A percentile compares a stretch with the other conserved stretches of the same genome.
Evolutionary conservation across 495 filamentous ascomycete genomes (phyloP).

Genomic region (Stereocaulon alpinum): DNA sequence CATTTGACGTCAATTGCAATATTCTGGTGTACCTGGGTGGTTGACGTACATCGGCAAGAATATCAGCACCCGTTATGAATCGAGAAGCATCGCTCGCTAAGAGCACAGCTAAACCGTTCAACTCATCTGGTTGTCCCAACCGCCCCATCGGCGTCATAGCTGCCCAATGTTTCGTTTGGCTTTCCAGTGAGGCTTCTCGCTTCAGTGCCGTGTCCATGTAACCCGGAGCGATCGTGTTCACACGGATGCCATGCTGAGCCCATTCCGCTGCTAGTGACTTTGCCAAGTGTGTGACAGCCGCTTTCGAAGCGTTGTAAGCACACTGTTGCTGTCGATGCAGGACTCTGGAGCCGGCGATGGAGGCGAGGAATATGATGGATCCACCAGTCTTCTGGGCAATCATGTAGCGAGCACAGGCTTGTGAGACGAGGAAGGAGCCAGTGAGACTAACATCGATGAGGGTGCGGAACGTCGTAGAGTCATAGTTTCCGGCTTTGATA

Average conservation of each 20-base stretch:
- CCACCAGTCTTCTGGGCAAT: constrained; percentile 43
- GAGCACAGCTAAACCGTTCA: constrained; percentile 71
- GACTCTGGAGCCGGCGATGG: constrained; percentile 54
- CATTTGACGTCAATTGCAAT: neutral
- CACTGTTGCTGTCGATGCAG: constrained; percentile 62
- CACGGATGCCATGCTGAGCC: constrained; percentile 38
- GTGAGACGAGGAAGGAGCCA: constrained; percentile 57
- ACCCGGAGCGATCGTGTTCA: constrained; percentile 38
- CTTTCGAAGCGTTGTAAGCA: constrained; percentile 62
- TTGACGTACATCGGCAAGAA: constrained; percentile 57
- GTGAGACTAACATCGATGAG: constrained; percentile 65
- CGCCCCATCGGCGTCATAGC: constrained; percentile 61
- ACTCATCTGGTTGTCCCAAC: constrained; percentile 62
- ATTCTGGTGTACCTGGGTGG: neutral
- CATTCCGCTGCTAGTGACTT: constrained; percentile 58
- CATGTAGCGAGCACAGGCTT: constrained; percentile 50
- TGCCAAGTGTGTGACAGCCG: constrained; percentile 48
- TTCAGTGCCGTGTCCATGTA: constrained; percentile 35
- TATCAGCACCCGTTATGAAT: constrained; percentile 73
- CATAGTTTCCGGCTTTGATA: constrained; percentile 50
- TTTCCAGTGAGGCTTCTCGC: constrained; percentile 16
- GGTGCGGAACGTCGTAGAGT: constrained; percentile 50
- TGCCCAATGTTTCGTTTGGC: constrained; percentile 67
- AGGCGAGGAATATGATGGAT: constrained; percentile 54
- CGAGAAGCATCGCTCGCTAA: constrained; percentile 60